Conservation (phyloP, 2,329 filamentous ascomycete genomes). For the Dactylonectria macrodidyma region DNA sequence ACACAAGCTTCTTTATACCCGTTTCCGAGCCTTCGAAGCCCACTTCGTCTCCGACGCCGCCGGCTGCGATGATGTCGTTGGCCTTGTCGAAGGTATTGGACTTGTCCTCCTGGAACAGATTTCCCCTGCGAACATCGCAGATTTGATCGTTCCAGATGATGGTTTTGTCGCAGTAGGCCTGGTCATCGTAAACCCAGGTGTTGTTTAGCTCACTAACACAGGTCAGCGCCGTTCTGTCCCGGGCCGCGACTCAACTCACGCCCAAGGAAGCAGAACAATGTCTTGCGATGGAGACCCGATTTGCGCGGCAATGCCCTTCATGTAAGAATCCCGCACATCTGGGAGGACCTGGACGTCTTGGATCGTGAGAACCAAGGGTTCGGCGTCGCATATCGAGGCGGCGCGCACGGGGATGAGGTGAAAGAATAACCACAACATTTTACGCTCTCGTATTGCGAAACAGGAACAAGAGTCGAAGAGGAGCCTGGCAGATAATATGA, state of each 20-base stretch:
- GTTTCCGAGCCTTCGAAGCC: conserved; percentile 36
- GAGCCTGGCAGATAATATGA: not conserved
- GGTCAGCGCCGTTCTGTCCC: not conserved
- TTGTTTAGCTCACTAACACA: conserved; percentile 52
- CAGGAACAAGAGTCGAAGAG: conserved; percentile 6
- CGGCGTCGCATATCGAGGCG: conserved; percentile 33
- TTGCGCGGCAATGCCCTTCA: conserved; percentile 47
- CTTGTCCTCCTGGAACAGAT: conserved; percentile 34
- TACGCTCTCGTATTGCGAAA: conserved; percentile 2
- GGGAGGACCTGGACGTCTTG: conserved; percentile 44
- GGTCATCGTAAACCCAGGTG: conserved; percentile 51
- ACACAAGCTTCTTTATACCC: conserved; percentile 42
- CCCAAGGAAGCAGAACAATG: conserved; percentile 51
- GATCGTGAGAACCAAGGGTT: conserved; percentile 33
- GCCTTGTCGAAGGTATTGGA: conserved; percentile 34
- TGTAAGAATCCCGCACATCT: conserved; percentile 43
- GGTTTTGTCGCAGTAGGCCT: conserved; percentile 46
- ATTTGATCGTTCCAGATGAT: conserved; percentile 49
- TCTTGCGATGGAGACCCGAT: conserved; percentile 48
- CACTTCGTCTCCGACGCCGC: conserved; percentile 35
- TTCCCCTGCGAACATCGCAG: conserved; percentile 46
- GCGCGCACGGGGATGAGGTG: not conserved
- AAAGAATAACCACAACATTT: conserved; percentile 21
- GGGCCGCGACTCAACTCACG: conserved; percentile 39
- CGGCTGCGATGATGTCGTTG: conserved; percentile 35